A percentile compares a stretch with the other conserved stretches of the same genome.
Conservation (phyloP, 1,284 basidiomycete species). For the Melanopsichium pennsylvanicum region DNA sequence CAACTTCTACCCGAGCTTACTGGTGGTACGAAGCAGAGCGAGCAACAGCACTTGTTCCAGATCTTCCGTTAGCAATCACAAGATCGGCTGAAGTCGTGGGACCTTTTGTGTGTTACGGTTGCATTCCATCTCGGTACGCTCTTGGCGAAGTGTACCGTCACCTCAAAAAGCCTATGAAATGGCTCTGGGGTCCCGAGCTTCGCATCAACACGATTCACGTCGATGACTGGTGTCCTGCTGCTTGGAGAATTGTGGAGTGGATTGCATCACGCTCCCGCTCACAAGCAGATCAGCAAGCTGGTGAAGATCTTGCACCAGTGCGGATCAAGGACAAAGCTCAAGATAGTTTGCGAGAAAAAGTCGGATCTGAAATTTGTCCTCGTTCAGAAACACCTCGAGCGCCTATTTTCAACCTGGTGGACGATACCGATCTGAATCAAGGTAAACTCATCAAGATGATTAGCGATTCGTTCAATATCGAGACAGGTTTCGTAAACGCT, state of each 20-base stretch:
- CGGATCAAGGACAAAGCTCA: slow-evolving; percentile 42
- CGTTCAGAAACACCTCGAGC: slow-evolving; percentile 38
- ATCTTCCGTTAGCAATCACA: slow-evolving; percentile 45
- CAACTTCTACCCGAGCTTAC: slow-evolving; percentile 30
- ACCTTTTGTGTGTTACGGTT: slow-evolving; percentile 26
- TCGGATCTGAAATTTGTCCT: slow-evolving; percentile 31
- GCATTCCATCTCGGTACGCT: slow-evolving; percentile 25
- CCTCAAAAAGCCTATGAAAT: slow-evolving; percentile 38
- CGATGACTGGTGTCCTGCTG: slow-evolving; percentile 45
- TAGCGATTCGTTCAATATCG: slow-evolving; percentile 30
- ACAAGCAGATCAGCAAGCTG: slow-evolving; percentile 30
- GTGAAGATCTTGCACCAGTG: slow-evolving; percentile 42
- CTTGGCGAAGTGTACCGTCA: slow-evolving; percentile 35
- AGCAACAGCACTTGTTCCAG: slow-evolving; percentile 37
- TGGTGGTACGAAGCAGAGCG: slow-evolving; percentile 57
- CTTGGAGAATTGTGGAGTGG: slow-evolving; percentile 42
- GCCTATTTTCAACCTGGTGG: slow-evolving; percentile 55
- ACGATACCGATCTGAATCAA: slow-evolving; percentile 44
- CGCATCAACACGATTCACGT: slow-evolving; percentile 48
- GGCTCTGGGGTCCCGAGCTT: slow-evolving; percentile 49
- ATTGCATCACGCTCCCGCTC: slow-evolving; percentile 23
- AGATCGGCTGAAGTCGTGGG: slow-evolving; percentile 51
- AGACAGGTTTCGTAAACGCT: slow-evolving; percentile 48
- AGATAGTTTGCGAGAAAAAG: slow-evolving; percentile 28
- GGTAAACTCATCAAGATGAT: slow-evolving; percentile 43